Conservation (phyloP, 345 rosid species). For the Pistacia vera region DNA sequence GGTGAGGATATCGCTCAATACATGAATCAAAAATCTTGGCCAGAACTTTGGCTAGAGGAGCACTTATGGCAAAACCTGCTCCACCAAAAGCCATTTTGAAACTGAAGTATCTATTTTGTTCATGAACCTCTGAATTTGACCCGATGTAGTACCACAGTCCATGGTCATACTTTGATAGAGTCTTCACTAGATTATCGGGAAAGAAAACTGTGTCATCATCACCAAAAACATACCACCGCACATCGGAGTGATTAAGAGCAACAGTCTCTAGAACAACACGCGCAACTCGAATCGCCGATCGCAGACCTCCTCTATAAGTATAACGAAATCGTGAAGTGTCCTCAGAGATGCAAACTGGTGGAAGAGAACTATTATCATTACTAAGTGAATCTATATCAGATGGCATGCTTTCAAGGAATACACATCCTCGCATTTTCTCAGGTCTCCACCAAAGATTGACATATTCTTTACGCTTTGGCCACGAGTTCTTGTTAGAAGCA, state of each 20-base stretch:
- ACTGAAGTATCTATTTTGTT: constrained; percentile 59
- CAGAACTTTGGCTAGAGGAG: constrained; percentile 68
- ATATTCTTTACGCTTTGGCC: constrained; percentile 60
- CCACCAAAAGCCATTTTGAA: constrained; percentile 81
- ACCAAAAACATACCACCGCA: constrained; percentile 83
- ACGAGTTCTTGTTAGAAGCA: constrained; percentile 54
- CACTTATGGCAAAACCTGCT: constrained; percentile 81
- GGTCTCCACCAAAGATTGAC: constrained; percentile 81
- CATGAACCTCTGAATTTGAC: constrained; percentile 61
- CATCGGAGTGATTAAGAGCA: constrained; percentile 49
- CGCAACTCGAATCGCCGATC: constrained; percentile 76
- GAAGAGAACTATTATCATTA: constrained; percentile 37
- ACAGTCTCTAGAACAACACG: constrained; percentile 69
- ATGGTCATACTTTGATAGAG: constrained; percentile 82
- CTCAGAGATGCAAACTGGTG: constrained; percentile 65
- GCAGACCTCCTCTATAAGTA: constrained; percentile 55
- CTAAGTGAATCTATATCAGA: constrained; percentile 14
- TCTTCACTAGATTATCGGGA: constrained; percentile 64
- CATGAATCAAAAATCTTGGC: constrained; percentile 78
- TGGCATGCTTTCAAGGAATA: constrained; percentile 55
- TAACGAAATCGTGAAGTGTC: constrained; percentile 76
- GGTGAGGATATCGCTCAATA: constrained; percentile 76
- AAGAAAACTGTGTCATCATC: constrained; percentile 83
- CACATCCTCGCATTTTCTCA: constrained; percentile 67
- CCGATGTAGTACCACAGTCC: constrained; percentile 79